Evolutionary conservation across 2,329 filamentous ascomycete species (phyloP), one percentile per base, ranked within the genome.

Genomic region (Aspergillus niger): DNA sequence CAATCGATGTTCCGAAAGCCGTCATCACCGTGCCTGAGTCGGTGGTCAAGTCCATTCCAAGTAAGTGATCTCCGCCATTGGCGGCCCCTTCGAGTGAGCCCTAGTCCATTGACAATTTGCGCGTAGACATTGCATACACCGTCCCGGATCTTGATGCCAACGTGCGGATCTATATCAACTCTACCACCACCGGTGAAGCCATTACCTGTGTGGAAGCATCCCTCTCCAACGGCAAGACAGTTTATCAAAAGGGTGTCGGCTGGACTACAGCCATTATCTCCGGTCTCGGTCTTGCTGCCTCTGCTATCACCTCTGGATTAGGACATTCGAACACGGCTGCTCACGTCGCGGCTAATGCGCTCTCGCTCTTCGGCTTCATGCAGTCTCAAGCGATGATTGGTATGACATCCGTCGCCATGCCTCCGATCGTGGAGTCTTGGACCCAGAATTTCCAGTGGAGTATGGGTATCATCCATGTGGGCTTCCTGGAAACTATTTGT

Each of bases 361-460:
- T 97, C 64, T 95, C 93, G n/a, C 87, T 98, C 30, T 96, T 97
- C 74, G 87, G 90, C 63, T 97, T 95, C 78, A 97, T 97, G 83
- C 94, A 98, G 78, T 88, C 91, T 4, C 93, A 97, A 77, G 93
- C 94, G 26, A 92, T 97, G 77, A 83, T 97, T 70, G 93, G 93
- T 65, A 89, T 97, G 77, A 91, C 89, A 57, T 86, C 89, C 20
- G 89, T 97, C 13, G 82, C 84, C 49, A 85, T 97, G 57, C 94
- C 94, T 8, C 94, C 94, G 0, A 91, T 97, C 63, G 94, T 96
- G 57, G 85, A 91, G 70, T 85, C 93, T 0, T 98, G 94, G 94
- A 97, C 93, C 1, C 93, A 97, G 79, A 94, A 97, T 79, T 97
- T 98, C 80, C 91, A 96, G 74, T 98, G 94, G 94, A 96, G 90